Conservation (phyloP, 257 asterid genomes). For the Penstemon newberryi region DNA sequence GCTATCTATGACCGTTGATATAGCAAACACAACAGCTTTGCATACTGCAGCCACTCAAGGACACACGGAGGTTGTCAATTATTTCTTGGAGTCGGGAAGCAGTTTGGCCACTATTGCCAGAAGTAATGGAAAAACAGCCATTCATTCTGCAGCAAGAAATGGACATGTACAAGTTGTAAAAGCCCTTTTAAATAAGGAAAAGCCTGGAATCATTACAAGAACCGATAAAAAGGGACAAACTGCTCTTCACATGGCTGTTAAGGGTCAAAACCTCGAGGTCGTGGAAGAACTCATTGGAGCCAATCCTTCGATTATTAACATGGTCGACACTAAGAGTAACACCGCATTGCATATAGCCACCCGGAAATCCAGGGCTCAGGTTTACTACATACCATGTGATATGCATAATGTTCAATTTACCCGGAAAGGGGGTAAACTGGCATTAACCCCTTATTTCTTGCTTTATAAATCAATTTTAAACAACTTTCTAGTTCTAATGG, state of each 20-base stretch:
- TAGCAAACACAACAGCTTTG: conserved; percentile 54
- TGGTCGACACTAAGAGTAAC: conserved; percentile 55
- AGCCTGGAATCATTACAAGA: conserved; percentile 37
- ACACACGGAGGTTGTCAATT: conserved; percentile 50
- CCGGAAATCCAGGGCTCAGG: conserved; percentile 59
- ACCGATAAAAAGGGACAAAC: conserved; percentile 59
- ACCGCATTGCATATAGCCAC: conserved; percentile 50
- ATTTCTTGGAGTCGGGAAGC: conserved; percentile 48
- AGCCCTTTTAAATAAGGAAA: conserved; percentile 46
- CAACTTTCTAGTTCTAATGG: background rate
- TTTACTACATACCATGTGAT: conserved; percentile 2
- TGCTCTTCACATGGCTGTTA: conserved; percentile 63
- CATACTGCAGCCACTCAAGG: conserved; percentile 63
- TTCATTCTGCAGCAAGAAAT: conserved; percentile 56
- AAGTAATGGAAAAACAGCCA: conserved; percentile 57
- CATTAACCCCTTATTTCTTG: no score
- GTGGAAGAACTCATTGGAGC: conserved; percentile 42
- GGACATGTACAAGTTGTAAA: conserved; percentile 46
- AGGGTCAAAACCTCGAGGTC: conserved; percentile 49
- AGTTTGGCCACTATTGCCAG: conserved; percentile 50
- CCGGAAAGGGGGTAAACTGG: no score
- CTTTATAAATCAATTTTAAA: no score
- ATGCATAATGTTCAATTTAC: no score
- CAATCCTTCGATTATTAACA: conserved; percentile 38
- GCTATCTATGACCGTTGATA: conserved; percentile 59